These are phyloP conservation scores for Petunia secreta DNA, from an alignment of 257 asterid species.

Conservation along the genomic window DNA sequence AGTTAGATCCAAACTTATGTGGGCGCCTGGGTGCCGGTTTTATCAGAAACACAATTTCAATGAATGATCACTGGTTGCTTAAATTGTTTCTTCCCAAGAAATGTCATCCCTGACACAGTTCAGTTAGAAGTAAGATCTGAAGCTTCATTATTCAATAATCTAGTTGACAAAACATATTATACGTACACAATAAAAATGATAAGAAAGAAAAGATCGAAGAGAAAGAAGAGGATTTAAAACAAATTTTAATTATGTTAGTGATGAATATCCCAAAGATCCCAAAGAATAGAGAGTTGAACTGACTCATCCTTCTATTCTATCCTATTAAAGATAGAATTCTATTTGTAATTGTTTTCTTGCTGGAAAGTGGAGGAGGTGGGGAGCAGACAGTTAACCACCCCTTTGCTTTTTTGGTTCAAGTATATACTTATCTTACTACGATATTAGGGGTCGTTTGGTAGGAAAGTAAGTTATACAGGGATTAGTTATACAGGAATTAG, in stretches of 20 bases:
- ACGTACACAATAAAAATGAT: neutral
- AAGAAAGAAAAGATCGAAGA: neutral
- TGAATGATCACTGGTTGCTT: neutral
- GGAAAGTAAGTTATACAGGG: too few relatives aligned
- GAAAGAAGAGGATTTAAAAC: neutral
- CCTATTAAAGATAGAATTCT: neutral
- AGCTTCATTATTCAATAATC: neutral
- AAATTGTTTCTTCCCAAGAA: neutral
- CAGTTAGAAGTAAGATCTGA: neutral
- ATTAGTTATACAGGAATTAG: too few relatives aligned
- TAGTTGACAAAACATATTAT: neutral
- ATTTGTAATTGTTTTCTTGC: slow-evolving; percentile 9
- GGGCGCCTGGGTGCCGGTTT: too few relatives aligned
- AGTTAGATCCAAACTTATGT: too few relatives aligned
- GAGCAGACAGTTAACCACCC: slow-evolving; percentile 4
- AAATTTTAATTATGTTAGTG: neutral
- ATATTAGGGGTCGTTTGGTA: too few relatives aligned
- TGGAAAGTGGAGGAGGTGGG: neutral
- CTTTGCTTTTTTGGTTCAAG: neutral
- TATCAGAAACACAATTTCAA: too few relatives aligned
- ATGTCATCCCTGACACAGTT: neutral
- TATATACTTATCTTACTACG: neutral
- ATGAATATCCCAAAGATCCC: neutral
- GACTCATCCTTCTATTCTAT: neutral
- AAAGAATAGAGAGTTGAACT: neutral